Evolutionary conservation across 1,284 basidiomycete genomes (phyloP), one percentile per base, ranked within the genome.

Genomic region (Leccinum subspadiceum): DNA sequence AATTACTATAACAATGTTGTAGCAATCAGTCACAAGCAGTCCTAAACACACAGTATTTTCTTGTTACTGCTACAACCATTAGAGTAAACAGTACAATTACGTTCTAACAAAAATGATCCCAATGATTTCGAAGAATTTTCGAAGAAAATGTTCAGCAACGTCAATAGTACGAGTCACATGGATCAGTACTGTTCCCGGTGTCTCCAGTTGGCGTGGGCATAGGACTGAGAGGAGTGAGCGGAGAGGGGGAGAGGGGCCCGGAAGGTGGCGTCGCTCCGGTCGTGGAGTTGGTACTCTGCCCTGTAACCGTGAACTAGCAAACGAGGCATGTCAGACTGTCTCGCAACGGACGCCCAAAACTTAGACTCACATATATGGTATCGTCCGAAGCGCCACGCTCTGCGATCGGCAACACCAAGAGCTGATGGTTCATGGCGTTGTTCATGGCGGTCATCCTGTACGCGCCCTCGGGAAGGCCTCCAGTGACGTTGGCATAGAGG

Each of bases 311-410:
- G 72, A 85, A 84, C 83, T 85, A 59, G 22, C 48, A 48, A 52
- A 13, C 39, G 54, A n/a, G 24, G 59, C 6, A 9, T 50, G 20
- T 65, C 44, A 65, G 56, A 54, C 52, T 17, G 5, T 39, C 53
- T 44, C 29, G 10, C 35, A 59, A 57, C 26, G 26, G n/a, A 58
- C 41, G 1, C 8, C 5, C 2, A 15, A 24, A 49, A 48, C 4
- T 29, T 26, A 29, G 51, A 54, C 84, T 75, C 62, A 87, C 84
- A 73, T 89, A 89, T 70, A 86, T 74, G 33, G 75, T 71, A 69
- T 89, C 87, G 65, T 89, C 87, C 57, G 87, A 72, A 39, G 75
- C 72, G 61, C 86, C 87, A 65, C 84, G 86, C 70, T 88, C 82
- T 6, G 82, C 83, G 35, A 80, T 66, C 33, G 84, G 77, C 55